These are phyloP conservation scores for Trichosporon inkin DNA, from an alignment of 1,284 basidiomycete species.

Conservation along the genomic window DNA sequence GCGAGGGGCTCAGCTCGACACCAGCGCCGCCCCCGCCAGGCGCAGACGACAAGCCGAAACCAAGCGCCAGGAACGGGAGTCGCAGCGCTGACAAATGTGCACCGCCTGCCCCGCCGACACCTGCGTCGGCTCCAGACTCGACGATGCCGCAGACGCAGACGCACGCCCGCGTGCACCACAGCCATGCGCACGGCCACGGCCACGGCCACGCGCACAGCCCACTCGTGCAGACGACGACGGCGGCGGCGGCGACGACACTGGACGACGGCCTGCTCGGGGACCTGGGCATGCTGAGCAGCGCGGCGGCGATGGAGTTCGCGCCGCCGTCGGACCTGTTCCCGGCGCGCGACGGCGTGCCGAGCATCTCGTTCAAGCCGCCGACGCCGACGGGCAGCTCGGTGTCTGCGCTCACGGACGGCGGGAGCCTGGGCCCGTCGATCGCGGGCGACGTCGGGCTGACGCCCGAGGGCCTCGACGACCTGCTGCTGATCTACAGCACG, in stretches of 20 bases:
- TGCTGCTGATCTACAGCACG: constrained; percentile 20
- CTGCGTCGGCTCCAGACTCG: not conserved
- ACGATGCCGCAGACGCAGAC: not conserved
- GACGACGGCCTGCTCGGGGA: constrained; percentile 2
- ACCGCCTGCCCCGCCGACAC: not conserved
- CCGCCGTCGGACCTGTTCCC: not conserved
- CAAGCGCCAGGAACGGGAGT: too few relatives aligned
- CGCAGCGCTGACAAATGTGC: too few relatives aligned
- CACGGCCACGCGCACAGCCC: constrained; percentile 7
- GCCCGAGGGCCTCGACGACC: constrained; percentile 17
- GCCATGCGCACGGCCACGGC: constrained; percentile 22
- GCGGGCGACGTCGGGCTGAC: constrained; percentile 17
- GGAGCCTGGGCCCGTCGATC: not conserved
- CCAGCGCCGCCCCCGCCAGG: not conserved
- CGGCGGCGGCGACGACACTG: not conserved
- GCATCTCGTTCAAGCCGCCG: constrained; percentile 1
- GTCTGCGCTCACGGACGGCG: not conserved
- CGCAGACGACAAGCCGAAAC: too few relatives aligned
- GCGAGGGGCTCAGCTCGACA: too few relatives aligned
- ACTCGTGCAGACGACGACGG: not conserved
- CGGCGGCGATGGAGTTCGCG: not conserved
- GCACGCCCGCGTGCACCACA: constrained; percentile 21
- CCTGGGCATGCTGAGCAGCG: not conserved
- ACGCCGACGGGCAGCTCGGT: not conserved
- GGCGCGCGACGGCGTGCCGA: not conserved